Conservation (phyloP, 2,329 filamentous ascomycete genomes). For the Aspergillus brunneoviolaceus region DNA sequence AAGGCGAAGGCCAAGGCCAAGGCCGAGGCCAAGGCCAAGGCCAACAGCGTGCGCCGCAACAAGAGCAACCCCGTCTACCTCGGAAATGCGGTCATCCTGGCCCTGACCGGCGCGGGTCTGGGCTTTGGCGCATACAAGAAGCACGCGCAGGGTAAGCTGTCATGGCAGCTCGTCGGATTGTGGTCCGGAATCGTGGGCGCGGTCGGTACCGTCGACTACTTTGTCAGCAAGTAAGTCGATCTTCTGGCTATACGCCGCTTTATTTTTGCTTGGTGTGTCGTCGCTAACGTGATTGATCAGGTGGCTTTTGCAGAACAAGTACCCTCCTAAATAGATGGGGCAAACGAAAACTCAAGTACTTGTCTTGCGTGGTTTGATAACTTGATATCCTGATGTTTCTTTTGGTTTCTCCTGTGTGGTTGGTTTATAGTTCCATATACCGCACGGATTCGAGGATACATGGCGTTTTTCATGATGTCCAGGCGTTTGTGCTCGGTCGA, state of each 20-base stretch:
- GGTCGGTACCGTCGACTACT: slow-evolving; percentile 48
- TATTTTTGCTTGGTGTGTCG: neutral
- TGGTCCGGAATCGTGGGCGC: slow-evolving; percentile 46
- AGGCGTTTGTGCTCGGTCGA: neutral
- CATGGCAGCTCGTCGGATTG: slow-evolving; percentile 46
- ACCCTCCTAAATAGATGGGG: slow-evolving; percentile 45
- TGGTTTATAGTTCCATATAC: slow-evolving; percentile 3
- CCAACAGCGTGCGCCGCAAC: slow-evolving; percentile 35
- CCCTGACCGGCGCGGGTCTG: slow-evolving; percentile 42
- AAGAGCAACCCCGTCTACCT: slow-evolving; percentile 49
- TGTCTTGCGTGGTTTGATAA: neutral
- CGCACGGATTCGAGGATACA: neutral
- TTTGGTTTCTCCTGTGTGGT: neutral
- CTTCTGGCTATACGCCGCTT: neutral
- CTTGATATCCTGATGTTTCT: slow-evolving; percentile 2
- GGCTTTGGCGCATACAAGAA: slow-evolving; percentile 51
- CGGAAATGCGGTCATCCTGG: slow-evolving; percentile 46
- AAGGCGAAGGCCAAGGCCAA: slow-evolving; percentile 37
- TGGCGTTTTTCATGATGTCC: neutral
- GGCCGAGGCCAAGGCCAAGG: slow-evolving; percentile 35
- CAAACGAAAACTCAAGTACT: neutral
- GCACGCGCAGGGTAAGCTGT: slow-evolving; percentile 46
- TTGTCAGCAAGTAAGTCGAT: slow-evolving; percentile 48
- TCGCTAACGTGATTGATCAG: slow-evolving; percentile 29
- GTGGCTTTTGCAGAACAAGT: slow-evolving; percentile 54